Conservation (phyloP, 345 rosid species). For the Dovyalis caffra region DNA sequence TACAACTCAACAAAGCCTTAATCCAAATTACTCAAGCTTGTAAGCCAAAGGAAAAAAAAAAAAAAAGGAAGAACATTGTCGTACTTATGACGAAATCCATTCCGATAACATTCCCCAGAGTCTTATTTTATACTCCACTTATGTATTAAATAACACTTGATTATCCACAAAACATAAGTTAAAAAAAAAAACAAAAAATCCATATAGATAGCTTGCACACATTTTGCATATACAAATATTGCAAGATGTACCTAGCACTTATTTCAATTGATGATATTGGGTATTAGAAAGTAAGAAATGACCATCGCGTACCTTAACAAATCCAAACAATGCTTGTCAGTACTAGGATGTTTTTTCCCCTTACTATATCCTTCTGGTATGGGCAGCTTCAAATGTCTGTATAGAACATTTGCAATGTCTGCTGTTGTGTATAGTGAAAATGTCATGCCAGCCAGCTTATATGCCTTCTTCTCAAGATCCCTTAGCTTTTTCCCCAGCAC, state of each 20-base stretch:
- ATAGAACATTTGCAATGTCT: constrained; percentile 88
- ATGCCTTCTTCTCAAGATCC: constrained; percentile 79
- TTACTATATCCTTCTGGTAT: constrained; percentile 53
- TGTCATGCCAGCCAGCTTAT: constrained; percentile 73
- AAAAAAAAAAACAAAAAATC: too few species aligned
- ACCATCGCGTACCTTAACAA: constrained; percentile 56
- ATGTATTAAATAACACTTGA: too few species aligned
- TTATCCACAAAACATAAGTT: too few species aligned
- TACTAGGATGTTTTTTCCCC: constrained; percentile 90
- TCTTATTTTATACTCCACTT: too few species aligned
- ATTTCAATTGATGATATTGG: neutral
- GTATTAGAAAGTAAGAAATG: neutral
- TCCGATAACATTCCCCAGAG: too few species aligned
- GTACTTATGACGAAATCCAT: too few species aligned
- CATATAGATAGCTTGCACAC: neutral
- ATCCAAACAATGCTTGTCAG: constrained; percentile 87
- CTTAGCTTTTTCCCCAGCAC: constrained; percentile 67
- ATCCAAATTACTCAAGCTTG: too few species aligned
- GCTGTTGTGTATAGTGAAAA: constrained; percentile 81
- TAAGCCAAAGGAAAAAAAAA: too few species aligned
- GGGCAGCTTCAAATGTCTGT: constrained; percentile 75
- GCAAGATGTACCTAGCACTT: neutral
- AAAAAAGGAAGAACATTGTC: too few species aligned
- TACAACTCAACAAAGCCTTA: too few species aligned
- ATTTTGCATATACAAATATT: neutral